Conservation (phyloP, 1,284 basidiomycete species). For the Coniferiporia sulphurascens region DNA sequence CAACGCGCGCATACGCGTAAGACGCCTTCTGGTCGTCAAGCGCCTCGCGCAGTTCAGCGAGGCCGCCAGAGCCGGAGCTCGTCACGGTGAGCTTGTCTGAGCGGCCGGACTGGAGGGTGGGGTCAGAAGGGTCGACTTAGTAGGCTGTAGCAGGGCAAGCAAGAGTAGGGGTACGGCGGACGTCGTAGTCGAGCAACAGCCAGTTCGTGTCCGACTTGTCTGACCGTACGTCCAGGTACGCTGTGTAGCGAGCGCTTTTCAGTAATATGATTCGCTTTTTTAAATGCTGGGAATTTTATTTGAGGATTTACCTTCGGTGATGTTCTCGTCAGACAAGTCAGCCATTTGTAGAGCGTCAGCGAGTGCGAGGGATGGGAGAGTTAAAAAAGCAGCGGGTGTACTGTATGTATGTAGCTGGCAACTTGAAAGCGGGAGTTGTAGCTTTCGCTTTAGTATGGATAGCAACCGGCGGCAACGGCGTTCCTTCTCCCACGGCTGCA, state of each 20-base stretch:
- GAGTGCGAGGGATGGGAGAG: conserved; percentile 3
- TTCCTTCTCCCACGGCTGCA: background rate
- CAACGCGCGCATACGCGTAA: conserved; percentile 78
- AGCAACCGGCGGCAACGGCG: background rate
- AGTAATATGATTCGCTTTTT: conserved; percentile 17
- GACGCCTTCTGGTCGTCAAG: conserved; percentile 74
- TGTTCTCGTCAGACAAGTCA: conserved; percentile 74
- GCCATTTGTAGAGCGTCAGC: conserved; percentile 51
- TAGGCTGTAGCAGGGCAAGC: conserved; percentile 13
- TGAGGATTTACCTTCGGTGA: conserved; percentile 60
- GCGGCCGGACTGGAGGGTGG: conserved; percentile 55
- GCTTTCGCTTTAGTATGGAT: background rate
- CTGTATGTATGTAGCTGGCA: no score
- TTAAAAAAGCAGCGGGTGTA: background rate
- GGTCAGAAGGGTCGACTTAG: background rate
- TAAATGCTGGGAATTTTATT: conserved; percentile 1
- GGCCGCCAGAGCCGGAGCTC: conserved; percentile 72
- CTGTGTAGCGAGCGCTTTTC: conserved; percentile 40
- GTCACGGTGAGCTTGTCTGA: conserved; percentile 80
- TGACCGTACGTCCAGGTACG: conserved; percentile 79
- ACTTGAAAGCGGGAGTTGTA: background rate
- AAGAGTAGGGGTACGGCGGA: conserved; percentile 28
- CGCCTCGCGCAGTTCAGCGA: conserved; percentile 69
- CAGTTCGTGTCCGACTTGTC: conserved; percentile 83
- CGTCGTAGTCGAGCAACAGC: conserved; percentile 84